Evolutionary conservation across 2,329 filamentous ascomycete species (phyloP).

Genomic region (Apiospora marii): DNA sequence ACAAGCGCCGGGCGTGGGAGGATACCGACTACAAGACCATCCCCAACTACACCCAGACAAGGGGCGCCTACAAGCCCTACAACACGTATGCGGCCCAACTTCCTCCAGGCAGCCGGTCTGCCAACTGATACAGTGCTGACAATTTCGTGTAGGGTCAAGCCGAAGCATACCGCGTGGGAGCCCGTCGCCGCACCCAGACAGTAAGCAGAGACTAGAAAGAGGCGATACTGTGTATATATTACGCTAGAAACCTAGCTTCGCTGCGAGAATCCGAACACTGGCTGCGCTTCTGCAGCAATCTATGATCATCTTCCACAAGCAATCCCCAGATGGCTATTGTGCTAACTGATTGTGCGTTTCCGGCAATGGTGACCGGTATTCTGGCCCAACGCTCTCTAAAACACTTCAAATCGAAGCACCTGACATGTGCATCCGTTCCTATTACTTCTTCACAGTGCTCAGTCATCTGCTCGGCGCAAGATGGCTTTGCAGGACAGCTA

Average conservation of each 20-base stretch:
- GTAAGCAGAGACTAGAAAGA: constrained; percentile 20
- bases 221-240: constrained; percentile 23
- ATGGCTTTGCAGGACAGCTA: neutral
- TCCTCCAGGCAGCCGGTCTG: neutral
- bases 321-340: neutral
- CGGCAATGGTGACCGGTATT: neutral
- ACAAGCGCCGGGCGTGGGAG: constrained; percentile 78
- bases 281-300: neutral
- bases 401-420: neutral
- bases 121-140: constrained; percentile 29
- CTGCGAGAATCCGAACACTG: constrained; percentile 3
- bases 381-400: neutral
- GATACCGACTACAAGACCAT: constrained; percentile 70
- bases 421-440: neutral
- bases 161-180: constrained; percentile 61
- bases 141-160: constrained; percentile 51
- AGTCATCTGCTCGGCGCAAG: neutral
- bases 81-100: constrained; percentile 77
- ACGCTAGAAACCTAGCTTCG: constrained; percentile 14
- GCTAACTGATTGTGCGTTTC: neutral
- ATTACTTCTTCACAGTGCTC: neutral
- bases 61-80: constrained; percentile 90
- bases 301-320: neutral
- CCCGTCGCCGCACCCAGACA: constrained; percentile 43
- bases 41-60: constrained; percentile 77